Percentiles rank a stretch among this genome's conserved stretches.
phyloP scores from a whole-genome alignment of 805 yeast genomes.

The Teunomyces panamensis region DNA sequence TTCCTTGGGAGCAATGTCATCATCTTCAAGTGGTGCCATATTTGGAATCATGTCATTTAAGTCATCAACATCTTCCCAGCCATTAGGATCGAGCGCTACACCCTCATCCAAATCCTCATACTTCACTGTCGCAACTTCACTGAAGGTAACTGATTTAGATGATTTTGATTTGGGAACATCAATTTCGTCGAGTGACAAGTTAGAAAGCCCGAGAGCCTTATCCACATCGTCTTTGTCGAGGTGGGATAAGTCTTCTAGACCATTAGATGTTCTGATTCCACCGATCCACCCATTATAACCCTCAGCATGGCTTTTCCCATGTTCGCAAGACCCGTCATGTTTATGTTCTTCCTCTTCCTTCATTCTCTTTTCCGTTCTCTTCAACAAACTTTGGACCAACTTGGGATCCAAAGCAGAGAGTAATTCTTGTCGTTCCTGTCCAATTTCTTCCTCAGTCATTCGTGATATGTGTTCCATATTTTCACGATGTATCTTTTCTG shows the following conservation, averaged over 20 bases:
- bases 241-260: conserved; percentile 28
- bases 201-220: conserved; percentile 31
- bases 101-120: conserved; percentile 27
- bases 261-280: conserved; percentile 36
- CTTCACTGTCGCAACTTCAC: conserved; percentile 25
- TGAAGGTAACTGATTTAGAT: conserved; percentile 31
- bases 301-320: conserved; percentile 29
- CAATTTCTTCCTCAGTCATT: conserved; percentile 67
- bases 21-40: conserved; percentile 30
- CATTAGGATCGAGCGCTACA: conserved; percentile 29
- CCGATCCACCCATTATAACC: conserved; percentile 43
- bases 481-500: conserved; percentile 74
- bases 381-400: conserved; percentile 55
- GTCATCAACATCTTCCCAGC: conserved; percentile 51
- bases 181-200: conserved; percentile 20
- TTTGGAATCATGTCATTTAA: conserved; percentile 50
- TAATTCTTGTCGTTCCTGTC: conserved; percentile 63
- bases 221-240: conserved; percentile 36
- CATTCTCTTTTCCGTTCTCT: conserved; percentile 51
- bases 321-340: conserved; percentile 14
- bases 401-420: conserved; percentile 66
- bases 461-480: conserved; percentile 58
- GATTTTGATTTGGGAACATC: conserved; percentile 8
- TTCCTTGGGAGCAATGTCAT: conserved; percentile 37
- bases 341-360: conserved; percentile 18